Base-by-base conservation (phyloP, 2,329 filamentous ascomycete genomes). In the Coccinonectria pachysandricola region DNA sequence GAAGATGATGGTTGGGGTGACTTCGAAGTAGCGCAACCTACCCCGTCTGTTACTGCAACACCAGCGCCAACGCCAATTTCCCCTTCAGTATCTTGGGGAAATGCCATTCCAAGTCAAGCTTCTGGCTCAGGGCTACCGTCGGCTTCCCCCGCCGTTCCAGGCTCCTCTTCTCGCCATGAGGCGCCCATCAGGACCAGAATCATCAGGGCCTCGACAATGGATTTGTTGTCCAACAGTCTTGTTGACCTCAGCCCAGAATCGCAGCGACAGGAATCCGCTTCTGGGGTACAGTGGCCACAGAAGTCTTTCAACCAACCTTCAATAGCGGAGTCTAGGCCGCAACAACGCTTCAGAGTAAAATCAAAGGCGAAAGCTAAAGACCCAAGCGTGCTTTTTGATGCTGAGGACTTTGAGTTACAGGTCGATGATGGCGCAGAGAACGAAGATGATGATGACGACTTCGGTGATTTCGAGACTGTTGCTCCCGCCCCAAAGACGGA, bases 1-100 rank as follows among this genome's bases (percentile, higher is more conserved):
- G 68, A 75, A 6, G 73, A 77, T 28, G 73, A 78, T 42, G 70
- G 64, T 15, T 80, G 76, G 68, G 76, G 76, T 1, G 75, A 79
- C 29, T 81, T 81, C 42, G 75, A 79, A 49, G 62, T 66, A 22
- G 71, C 71, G 10, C 53, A 63, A 19, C 48, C 56, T 2, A 31
- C 42, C 4, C 29, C 34, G 7, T 29, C 42, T 6, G 21, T 21
- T 25, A 20, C 31, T 31, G 30, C 37, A n/a, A n/a, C n/a, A n/a
- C n/a, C n/a, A n/a, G n/a, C n/a, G n/a, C n/a, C n/a, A n/a, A n/a
- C n/a, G n/a, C n/a, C n/a, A n/a, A n/a, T n/a, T n/a, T 23, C 31
- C 42, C 12, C 28, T 34, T 15, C 27, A 33, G 12, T 24, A 24
- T 18, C 17, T 24, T 14, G 27, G 24, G 20, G 21, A 15, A n/a